A percentile compares a stretch with the other conserved stretches of the same genome.
Conservation (phyloP, 805 yeast genomes). For the Metschnikowia borealis region DNA sequence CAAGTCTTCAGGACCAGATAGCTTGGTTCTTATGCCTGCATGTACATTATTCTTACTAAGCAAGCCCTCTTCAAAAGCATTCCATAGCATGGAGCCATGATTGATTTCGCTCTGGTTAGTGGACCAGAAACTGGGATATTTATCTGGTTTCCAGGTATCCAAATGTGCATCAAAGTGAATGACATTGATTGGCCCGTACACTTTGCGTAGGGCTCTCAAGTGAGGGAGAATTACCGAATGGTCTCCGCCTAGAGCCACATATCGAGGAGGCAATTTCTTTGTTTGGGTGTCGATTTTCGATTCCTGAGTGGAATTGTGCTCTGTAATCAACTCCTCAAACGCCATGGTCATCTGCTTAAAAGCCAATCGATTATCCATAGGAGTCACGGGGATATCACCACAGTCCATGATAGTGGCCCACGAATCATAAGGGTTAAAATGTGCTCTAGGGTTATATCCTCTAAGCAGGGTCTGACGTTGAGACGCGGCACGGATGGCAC, state of each 20-base stretch:
- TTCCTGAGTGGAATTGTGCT: slow-evolving; percentile 24
- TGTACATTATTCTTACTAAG: slow-evolving; percentile 59
- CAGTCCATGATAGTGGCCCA: slow-evolving; percentile 53
- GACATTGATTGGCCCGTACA: slow-evolving; percentile 66
- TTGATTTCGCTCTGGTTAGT: slow-evolving; percentile 59
- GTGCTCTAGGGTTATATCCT: slow-evolving; percentile 68
- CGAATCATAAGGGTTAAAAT: slow-evolving; percentile 45
- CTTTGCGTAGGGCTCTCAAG: slow-evolving; percentile 54
- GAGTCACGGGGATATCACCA: slow-evolving; percentile 56
- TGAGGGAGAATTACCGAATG: slow-evolving; percentile 75
- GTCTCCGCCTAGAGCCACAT: slow-evolving; percentile 78
- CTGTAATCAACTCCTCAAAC: slow-evolving; percentile 52
- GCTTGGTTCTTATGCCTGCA: slow-evolving; percentile 72
- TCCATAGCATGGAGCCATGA: slow-evolving; percentile 87
- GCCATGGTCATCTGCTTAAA: slow-evolving; percentile 52
- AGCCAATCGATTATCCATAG: slow-evolving; percentile 54
- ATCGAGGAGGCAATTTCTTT: slow-evolving; percentile 43
- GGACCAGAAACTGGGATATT: slow-evolving; percentile 62
- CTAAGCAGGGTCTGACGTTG: slow-evolving; percentile 66
- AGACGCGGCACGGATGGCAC: slow-evolving; percentile 63
- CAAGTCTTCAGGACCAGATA: slow-evolving; percentile 56
- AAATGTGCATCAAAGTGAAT: slow-evolving; percentile 84
- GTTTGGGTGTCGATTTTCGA: slow-evolving; percentile 20
- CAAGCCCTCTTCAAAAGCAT: slow-evolving; percentile 68
- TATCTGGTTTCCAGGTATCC: slow-evolving; percentile 75